phyloP scores from a whole-genome alignment of 345 rosid species.

The Abelmoschus esculentus region DNA sequence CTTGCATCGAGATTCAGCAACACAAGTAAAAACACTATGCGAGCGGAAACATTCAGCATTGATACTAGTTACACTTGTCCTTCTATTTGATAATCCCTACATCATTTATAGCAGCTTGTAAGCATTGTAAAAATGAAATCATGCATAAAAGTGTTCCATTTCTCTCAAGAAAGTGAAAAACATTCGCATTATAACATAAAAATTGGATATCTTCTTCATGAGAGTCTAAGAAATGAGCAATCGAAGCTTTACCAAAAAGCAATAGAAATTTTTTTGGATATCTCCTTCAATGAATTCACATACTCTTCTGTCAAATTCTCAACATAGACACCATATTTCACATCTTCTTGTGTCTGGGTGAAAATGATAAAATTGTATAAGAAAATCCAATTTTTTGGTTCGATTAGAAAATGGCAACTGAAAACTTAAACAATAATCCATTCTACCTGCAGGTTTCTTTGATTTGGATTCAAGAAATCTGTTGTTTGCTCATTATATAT shows the following conservation, averaged over 20 bases:
- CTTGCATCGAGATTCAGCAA: slow-evolving; percentile 94
- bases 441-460: slow-evolving; percentile 71
- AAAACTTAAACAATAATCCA: slow-evolving; percentile 12
- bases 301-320: slow-evolving; percentile 76
- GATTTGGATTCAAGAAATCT: slow-evolving; percentile 85
- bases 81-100: slow-evolving; percentile 89
- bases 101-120: neutral
- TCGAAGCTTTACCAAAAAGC: slow-evolving; percentile 1
- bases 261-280: slow-evolving; percentile 46
- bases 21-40: slow-evolving; percentile 92
- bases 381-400: neutral
- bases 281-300: slow-evolving; percentile 71
- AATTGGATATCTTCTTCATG: neutral
- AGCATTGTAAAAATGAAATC: neutral
- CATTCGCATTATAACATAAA: neutral
- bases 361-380: slow-evolving; percentile 4
- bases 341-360: slow-evolving; percentile 90
- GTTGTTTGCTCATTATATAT: slow-evolving; percentile 92
- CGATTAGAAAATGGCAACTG: neutral
- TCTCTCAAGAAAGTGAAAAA: neutral
- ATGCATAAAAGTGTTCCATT: neutral
- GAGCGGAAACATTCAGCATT: slow-evolving; percentile 98
- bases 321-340: slow-evolving; percentile 84
- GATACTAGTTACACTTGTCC: slow-evolving; percentile 89
- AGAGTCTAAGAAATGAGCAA: neutral